These are phyloP conservation scores for Penicillium soppii DNA, from an alignment of 495 filamentous ascomycete species.

Conservation along the genomic window DNA sequence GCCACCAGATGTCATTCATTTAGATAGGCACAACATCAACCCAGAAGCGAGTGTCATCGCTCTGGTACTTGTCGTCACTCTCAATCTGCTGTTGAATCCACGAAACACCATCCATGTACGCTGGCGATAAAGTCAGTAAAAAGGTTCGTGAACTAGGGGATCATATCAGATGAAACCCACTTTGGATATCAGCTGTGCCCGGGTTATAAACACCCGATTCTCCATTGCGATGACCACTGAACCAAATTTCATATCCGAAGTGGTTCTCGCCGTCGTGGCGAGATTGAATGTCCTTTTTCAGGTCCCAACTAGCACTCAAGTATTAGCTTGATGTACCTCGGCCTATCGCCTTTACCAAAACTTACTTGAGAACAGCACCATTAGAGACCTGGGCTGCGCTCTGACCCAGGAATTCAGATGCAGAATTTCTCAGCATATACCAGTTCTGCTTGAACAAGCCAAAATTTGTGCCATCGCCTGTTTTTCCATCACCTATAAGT, in stretches of 20 bases:
- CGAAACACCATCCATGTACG: constrained; percentile 21
- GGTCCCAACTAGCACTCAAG: constrained; percentile 10
- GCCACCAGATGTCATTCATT: not conserved
- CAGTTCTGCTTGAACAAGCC: constrained; percentile 43
- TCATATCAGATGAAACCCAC: constrained; percentile 8
- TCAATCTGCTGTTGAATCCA: constrained; percentile 34
- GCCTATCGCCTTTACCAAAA: not conserved
- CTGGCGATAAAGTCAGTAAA: constrained; percentile 6
- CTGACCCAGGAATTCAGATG: constrained; percentile 25
- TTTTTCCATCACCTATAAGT: constrained; percentile 28
- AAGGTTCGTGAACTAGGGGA: not conserved
- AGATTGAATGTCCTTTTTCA: constrained; percentile 24
- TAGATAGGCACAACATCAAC: constrained; percentile 26
- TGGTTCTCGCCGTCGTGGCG: constrained; percentile 26
- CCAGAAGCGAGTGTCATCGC: constrained; percentile 28
- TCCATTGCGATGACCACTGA: constrained; percentile 29
- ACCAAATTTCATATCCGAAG: constrained; percentile 28
- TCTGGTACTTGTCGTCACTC: constrained; percentile 19
- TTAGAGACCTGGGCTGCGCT: constrained; percentile 15
- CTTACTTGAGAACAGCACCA: constrained; percentile 30
- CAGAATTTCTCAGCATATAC: constrained; percentile 34
- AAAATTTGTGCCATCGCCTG: constrained; percentile 30
- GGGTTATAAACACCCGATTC: constrained; percentile 21
- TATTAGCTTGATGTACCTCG: not conserved
- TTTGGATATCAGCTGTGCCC: constrained; percentile 19